phyloP scores from a whole-genome alignment of 1,139 yeast species.

The Debaryomyces psychrophilus region DNA sequence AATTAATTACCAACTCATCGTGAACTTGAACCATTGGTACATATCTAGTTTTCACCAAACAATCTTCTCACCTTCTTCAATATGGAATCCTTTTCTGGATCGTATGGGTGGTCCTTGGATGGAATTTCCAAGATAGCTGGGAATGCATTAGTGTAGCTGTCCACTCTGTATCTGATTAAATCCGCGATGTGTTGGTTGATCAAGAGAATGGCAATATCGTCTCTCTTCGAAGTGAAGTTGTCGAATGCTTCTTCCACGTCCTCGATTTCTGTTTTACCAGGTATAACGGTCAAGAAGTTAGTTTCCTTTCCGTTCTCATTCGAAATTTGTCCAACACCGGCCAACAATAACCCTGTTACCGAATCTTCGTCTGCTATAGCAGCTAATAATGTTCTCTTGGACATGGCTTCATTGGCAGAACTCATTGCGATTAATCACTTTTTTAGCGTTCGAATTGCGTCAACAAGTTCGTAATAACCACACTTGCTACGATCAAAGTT shows the following conservation, averaged over 20 bases:
- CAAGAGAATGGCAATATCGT: conserved; percentile 88
- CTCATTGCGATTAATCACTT: conserved; percentile 23
- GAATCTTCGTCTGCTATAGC: conserved; percentile 98
- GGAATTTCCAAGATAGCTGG: conserved; percentile 98
- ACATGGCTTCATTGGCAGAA: conserved; percentile 42
- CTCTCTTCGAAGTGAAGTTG: conserved; percentile 70
- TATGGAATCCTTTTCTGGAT: conserved; percentile 96
- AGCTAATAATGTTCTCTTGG: conserved; percentile 79
- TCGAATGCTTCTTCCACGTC: conserved; percentile 78
- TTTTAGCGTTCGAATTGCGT: background rate
- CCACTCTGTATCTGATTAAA: conserved; percentile 79
- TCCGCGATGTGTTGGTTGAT: conserved; percentile 97
- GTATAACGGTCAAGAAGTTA: conserved; percentile 80
- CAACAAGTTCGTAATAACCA: background rate
- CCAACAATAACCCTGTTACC: conserved; percentile 91
- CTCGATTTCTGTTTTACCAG: conserved; percentile 76
- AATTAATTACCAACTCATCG: background rate
- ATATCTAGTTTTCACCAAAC: conserved; percentile 66
- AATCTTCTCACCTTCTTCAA: conserved; percentile 91
- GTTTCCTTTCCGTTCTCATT: conserved; percentile 66
- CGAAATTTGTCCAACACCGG: conserved; percentile 92
- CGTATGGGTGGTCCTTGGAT: conserved; percentile 96
- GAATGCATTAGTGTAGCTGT: conserved; percentile 83
- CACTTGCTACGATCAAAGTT: background rate
- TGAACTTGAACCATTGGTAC: background rate